Evolutionary conservation across 2,329 filamentous ascomycete genomes (phyloP), one percentile per base, ranked within the genome.

Genomic region (Cladosporium sp.): DNA sequence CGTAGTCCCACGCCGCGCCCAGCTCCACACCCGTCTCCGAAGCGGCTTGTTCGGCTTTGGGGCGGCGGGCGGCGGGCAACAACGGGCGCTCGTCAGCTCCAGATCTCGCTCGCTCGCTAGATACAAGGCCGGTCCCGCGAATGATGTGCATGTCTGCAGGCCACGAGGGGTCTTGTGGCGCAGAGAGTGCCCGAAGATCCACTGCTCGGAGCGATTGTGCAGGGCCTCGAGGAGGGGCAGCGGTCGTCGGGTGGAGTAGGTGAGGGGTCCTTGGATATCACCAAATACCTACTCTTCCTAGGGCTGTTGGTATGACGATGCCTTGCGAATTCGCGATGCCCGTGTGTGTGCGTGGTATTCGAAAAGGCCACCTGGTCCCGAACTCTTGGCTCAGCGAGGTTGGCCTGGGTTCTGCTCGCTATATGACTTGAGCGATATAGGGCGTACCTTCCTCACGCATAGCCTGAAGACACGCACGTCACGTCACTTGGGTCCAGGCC

Each of bases 61-160:
- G 52, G 23, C 28, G 4, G 29, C 29, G n/a, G 56, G 37, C 56
- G 52, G 52, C 56, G 52, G 52, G 28, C 52, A 33, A 10, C 23
- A 23, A 40, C 55, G 11, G 33, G 60, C 46, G 31, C 31, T 21
- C n/a, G 21, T 8, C 28, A 52, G 50, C 60, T 46, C 33, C 33
- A 63, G 21, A 29, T 23, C 49, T 44, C 49, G 50, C 33, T 40
- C 23, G 23, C 49, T 44, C 49, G 50, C 33, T 40, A 29, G 16
- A 40, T 46, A 11, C 49, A 35, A 57, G 50, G 56, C 37, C 28
- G 56, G 23, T 26, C n/a, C 61, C 35, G 33, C 61, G 61, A 63
- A 63, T 63, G 61, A 63, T 63, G 49, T 63, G 61, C 61, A 63
- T 55, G 60, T 56, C 61, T 63, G 61, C 61, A 56, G 49, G 50